phyloP scores from a whole-genome alignment of 2,329 filamentous ascomycete genomes.

The Cercospora sp. region DNA sequence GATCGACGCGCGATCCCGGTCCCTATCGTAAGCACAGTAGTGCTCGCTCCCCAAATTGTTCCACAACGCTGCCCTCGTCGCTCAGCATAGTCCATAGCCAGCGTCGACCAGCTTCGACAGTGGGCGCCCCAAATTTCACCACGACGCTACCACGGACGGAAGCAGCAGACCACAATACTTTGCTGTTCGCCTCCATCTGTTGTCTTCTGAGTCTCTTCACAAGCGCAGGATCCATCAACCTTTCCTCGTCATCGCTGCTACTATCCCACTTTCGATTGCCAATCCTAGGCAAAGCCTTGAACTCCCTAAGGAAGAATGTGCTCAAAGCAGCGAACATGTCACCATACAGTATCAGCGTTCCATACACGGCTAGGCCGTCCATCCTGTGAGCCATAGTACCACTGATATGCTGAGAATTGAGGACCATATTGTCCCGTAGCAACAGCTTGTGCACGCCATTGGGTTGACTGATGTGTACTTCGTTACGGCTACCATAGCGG shows the following conservation, averaged over 20 bases:
- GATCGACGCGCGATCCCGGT: neutral
- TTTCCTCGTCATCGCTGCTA: slow-evolving; percentile 40
- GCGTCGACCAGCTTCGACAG: slow-evolving; percentile 74
- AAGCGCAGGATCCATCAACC: slow-evolving; percentile 44
- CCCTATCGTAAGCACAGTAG: slow-evolving; percentile 60
- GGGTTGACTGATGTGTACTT: slow-evolving; percentile 65
- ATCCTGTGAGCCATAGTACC: slow-evolving; percentile 56
- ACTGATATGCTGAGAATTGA: slow-evolving; percentile 49
- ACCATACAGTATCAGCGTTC: slow-evolving; percentile 80
- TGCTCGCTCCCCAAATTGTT: slow-evolving; percentile 76
- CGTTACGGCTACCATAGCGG: slow-evolving; percentile 80
- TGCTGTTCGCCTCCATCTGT: slow-evolving; percentile 57
- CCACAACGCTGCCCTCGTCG: slow-evolving; percentile 69
- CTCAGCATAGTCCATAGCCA: slow-evolving; percentile 78
- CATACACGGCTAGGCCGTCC: slow-evolving; percentile 73
- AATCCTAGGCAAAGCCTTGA: slow-evolving; percentile 74
- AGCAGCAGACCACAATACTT: slow-evolving; percentile 79
- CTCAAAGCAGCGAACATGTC: slow-evolving; percentile 65
- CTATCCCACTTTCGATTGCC: slow-evolving; percentile 74
- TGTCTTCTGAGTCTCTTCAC: slow-evolving; percentile 46
- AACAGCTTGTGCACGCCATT: slow-evolving; percentile 58
- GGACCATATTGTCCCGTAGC: slow-evolving; percentile 78
- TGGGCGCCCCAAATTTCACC: slow-evolving; percentile 83
- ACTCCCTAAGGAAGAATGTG: slow-evolving; percentile 76
- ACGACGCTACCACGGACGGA: slow-evolving; percentile 78